Evolutionary conservation across 345 rosid species (phyloP), one percentile per base, ranked within the genome.

Genomic region (Eucalyptus lansdowneana): DNA sequence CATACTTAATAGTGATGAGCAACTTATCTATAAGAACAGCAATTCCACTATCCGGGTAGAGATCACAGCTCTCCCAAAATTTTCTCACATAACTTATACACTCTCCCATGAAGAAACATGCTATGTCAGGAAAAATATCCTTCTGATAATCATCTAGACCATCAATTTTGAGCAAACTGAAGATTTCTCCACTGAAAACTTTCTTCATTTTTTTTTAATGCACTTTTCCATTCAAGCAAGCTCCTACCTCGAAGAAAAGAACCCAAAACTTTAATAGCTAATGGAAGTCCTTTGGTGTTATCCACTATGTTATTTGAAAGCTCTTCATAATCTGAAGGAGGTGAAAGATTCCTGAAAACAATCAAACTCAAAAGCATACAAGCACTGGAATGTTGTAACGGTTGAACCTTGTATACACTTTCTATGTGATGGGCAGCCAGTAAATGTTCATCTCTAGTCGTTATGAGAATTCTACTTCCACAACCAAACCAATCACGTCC

Each of bases 61-160:
- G 67, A 47, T 87, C 60, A 62, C 91, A 83, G 8, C 51, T 29
- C 12, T 88, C 8, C 9, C 86, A 51, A 13, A 88, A 72, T 14
- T 72, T 21, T 37, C 16, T 69, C 31, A 88, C 88, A 21, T 11
- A n/a, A 67, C 37, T 62, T 50, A 17, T 45, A 12, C 8, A 49
- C 65, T 86, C 51, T 62, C 90, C 91, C 42, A 49, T 85, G 42
- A 89, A 89, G 89, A 90, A 91, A 87, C 92, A 89, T 4, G 92
- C 90, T 25, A 91, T 85, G 37, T 91, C 92, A 12, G 89, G 88
- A 60, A 91, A 91, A 8, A 89, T 42, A 40, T 81, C 49, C 65
- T 81, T 88, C 87, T 86, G 81, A 50, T 14, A 29, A 14, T 85
- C 81, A 24, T 87, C 86, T 12, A 88, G 85, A 8, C 67, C 14